Evolutionary conservation across 306 rosid genomes (phyloP).

Genomic region (Acacia crassicarpa): DNA sequence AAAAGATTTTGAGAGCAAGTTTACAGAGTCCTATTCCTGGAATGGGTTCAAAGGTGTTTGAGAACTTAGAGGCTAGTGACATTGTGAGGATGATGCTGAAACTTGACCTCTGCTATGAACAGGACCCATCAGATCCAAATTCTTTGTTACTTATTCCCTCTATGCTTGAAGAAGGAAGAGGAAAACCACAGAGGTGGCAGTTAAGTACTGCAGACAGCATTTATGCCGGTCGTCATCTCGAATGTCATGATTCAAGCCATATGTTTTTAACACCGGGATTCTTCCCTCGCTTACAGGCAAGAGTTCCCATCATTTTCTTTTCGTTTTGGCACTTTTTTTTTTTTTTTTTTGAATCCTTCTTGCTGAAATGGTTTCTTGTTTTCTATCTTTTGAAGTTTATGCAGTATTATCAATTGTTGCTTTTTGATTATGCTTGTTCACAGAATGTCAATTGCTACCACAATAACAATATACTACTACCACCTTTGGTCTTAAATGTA

Average conservation of each 20-base stretch:
- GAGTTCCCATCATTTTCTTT: slow-evolving; percentile 14
- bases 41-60: slow-evolving; percentile 77
- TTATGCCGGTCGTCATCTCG: slow-evolving; percentile 81
- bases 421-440: slow-evolving; percentile 11
- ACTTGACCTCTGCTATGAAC: slow-evolving; percentile 86
- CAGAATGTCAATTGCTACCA: neutral
- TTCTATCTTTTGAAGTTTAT: neutral
- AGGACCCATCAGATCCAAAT: slow-evolving; percentile 70
- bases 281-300: slow-evolving; percentile 92
- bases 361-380: neutral
- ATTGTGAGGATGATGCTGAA: slow-evolving; percentile 96
- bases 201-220: slow-evolving; percentile 56
- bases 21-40: slow-evolving; percentile 85
- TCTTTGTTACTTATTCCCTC: slow-evolving; percentile 75
- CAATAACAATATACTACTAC: neutral
- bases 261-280: slow-evolving; percentile 88
- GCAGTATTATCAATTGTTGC: neutral
- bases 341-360: too few species aligned
- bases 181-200: slow-evolving; percentile 81
- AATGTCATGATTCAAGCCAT: slow-evolving; percentile 96
- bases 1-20: slow-evolving; percentile 74
- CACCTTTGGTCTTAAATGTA: too few species aligned
- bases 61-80: slow-evolving; percentile 81
- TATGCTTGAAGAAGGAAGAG: slow-evolving; percentile 92
- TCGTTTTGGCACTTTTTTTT: neutral